Conservation (phyloP, 305 asterid genomes). For the Fraxinus albicans region DNA sequence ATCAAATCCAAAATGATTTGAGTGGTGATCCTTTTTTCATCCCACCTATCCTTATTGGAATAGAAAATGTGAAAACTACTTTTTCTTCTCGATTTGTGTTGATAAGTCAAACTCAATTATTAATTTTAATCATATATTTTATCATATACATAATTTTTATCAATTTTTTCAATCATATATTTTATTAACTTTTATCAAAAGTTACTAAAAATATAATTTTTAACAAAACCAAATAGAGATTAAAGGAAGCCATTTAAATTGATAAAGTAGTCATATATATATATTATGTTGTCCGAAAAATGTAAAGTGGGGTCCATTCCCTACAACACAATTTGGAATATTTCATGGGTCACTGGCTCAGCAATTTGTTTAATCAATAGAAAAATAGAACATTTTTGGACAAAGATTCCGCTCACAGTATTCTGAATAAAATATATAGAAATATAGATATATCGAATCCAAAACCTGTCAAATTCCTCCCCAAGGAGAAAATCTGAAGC, state of each 20-base stretch:
- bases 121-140: no score
- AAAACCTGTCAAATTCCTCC: conserved; percentile 23
- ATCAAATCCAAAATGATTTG: neutral
- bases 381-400: neutral
- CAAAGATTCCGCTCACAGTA: neutral
- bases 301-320: neutral
- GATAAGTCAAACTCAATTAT: no score
- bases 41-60: neutral
- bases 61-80: neutral
- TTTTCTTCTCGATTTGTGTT: neutral
- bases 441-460: neutral
- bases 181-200: no score
- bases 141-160: no score
- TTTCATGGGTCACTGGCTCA: neutral
- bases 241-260: neutral
- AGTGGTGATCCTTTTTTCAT: no score
- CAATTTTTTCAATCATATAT: no score
- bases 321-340: neutral
- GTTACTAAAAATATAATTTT: neutral
- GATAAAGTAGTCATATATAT: neutral
- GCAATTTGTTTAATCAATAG: neutral
- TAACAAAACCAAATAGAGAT: neutral
- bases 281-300: no score
- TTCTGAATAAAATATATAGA: neutral
- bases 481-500: conserved; percentile 22